Base-by-base conservation (phyloP, 2,329 filamentous ascomycete species). In the Fusarium pseudoanthophilum region DNA sequence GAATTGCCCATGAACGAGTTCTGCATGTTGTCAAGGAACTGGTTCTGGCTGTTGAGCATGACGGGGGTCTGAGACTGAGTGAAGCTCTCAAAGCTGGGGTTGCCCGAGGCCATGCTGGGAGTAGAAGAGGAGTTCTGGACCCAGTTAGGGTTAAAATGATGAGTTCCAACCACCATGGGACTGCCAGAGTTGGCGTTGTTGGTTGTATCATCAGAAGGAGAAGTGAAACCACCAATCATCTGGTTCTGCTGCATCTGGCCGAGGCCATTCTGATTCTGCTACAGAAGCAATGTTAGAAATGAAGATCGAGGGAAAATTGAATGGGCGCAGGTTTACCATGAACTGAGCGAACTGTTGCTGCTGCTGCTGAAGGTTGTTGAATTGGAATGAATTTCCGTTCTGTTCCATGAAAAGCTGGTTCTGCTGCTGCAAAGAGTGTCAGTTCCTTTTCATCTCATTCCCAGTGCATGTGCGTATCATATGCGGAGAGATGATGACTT, bases 391-490 rank as follows among this genome's bases (percentile, higher is more conserved):
- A 36, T 49, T 40, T 11, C 11, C 39, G 36, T 32, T 55, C 53
- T 51, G 46, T 7, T 24, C 49, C 49, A 20, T 11, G 26, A 49
- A 36, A 36, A 20, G 9, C 30, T 24, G 26, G n/a, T 28, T 40
- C 30, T 51, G 24, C 32, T 64, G 37, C 37, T 69, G 34, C 10
- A 15, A 58, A 46, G 26, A 52, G 20, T 37, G 45, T 72, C 26
- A 65, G 69, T 56, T 37, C 14, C 15, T 58, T 67, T 57, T 63
- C 46, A 48, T 52, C 66, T 11, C 40, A 51, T 28, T 16, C 43
- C 18, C 15, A 21, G 30, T 40, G 26, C 21, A 8, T 21, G 7
- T 24, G 30, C 20, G 16, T 34, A 34, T 34, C 30, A 43, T 45
- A 24, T 45, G 21, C 37, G 37, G 37, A 24, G 21, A 18, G 32